Conservation (phyloP, 2,329 filamentous ascomycete species). For the Tolypocladium sp. region DNA sequence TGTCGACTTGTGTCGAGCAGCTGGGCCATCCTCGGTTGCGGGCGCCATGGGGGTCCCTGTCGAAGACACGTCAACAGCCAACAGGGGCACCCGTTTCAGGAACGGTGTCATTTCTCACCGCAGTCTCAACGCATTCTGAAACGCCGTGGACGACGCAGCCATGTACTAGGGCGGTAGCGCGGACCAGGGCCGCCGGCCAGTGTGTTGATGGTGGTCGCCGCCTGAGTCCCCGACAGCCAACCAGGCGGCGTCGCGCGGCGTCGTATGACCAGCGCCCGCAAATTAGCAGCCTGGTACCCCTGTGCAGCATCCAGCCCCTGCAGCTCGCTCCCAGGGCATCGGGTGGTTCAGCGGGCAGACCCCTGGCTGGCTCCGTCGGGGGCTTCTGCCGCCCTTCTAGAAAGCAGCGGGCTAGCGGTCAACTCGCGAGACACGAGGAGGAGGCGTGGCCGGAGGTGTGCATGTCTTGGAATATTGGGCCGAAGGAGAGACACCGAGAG, state of each 20-base stretch:
- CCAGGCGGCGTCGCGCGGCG: slow-evolving; percentile 4
- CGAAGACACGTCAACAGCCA: slow-evolving; percentile 1
- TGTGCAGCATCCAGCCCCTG: slow-evolving; percentile 1
- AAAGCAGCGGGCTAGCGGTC: slow-evolving; percentile 4
- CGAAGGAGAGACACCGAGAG: not conserved
- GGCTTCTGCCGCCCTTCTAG: slow-evolving; percentile 23
- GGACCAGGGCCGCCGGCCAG: not conserved
- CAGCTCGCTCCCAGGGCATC: not conserved
- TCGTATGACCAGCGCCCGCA: slow-evolving; percentile 7
- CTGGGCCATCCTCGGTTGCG: not conserved
- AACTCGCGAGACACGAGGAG: not conserved
- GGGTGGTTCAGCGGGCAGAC: not conserved
- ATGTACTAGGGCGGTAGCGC: not conserved
- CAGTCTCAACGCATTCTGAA: slow-evolving; percentile 17
- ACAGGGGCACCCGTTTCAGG: slow-evolving; percentile 14
- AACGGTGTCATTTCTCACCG: slow-evolving; percentile 17
- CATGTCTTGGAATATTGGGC: not conserved
- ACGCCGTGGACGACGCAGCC: slow-evolving; percentile 9
- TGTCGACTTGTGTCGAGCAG: not conserved
- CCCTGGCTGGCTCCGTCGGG: not conserved
- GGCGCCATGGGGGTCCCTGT: slow-evolving; percentile 5
- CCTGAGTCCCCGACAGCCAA: slow-evolving; percentile 9
- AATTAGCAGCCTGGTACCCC: slow-evolving; percentile 1
- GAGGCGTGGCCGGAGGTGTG: not conserved
- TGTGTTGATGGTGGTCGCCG: slow-evolving; percentile 1